Percentiles rank a stretch among this genome's conserved stretches.
phyloP scores from a whole-genome alignment of 176 grass and related monocot species.

The Oryza longistaminata region DNA sequence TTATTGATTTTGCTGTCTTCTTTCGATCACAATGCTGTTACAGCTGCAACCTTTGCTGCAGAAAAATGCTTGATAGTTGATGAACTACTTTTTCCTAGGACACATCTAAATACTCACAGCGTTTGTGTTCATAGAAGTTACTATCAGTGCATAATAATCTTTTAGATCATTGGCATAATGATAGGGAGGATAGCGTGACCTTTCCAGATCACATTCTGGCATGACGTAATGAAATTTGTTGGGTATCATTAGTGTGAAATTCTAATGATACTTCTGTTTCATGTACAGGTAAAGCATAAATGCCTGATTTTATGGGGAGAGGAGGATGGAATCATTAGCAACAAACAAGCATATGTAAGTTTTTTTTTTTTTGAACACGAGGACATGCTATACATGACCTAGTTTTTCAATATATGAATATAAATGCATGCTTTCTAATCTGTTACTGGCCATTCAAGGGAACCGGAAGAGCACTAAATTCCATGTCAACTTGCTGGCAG shows the following conservation, averaged over 20 bases:
- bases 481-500: not conserved
- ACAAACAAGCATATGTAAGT: slow-evolving; percentile 73
- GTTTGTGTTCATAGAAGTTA: not conserved
- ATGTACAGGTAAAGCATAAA: slow-evolving; percentile 72
- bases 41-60: no score
- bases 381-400: not conserved
- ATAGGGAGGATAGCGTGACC: not conserved
- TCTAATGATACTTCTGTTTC: not conserved
- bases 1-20: not conserved
- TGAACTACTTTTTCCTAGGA: not conserved
- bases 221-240: not conserved
- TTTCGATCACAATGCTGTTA: not conserved
- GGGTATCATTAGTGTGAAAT: not conserved
- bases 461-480: not conserved
- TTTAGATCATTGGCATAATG: not conserved
- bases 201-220: not conserved
- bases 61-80: not conserved
- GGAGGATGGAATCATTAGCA: slow-evolving; percentile 79
- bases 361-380: slow-evolving; percentile 1
- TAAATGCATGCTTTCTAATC: not conserved
- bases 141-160: not conserved
- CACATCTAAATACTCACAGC: not conserved
- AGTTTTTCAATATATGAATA: not conserved
- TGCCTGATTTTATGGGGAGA: slow-evolving; percentile 91
- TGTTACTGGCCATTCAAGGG: not conserved